Percentiles rank a stretch among this genome's conserved stretches.
Evolutionary conservation across 1,284 basidiomycete species (phyloP).

Genomic region (Melampsora abietis-canadensis): DNA sequence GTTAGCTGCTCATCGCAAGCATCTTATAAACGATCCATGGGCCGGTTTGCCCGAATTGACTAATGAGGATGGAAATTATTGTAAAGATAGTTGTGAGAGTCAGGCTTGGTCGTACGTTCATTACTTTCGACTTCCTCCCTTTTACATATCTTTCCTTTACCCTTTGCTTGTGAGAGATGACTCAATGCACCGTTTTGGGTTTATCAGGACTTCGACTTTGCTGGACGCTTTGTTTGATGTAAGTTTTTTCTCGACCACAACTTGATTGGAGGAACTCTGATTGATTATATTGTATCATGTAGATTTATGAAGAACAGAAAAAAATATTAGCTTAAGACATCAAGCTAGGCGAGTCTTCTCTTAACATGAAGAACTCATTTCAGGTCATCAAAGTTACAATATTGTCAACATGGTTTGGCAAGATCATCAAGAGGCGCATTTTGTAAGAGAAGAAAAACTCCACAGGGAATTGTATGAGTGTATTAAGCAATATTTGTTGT

Average conservation of each 20-base stretch:
- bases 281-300: not conserved
- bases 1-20: constrained; percentile 66
- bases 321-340: too few relatives aligned
- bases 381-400: not conserved
- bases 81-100: constrained; percentile 79
- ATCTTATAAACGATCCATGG: constrained; percentile 79
- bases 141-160: not conserved
- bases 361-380: not conserved
- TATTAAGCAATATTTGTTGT: too few relatives aligned
- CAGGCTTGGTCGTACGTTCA: constrained; percentile 59
- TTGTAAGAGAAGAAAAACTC: too few relatives aligned
- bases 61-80: constrained; percentile 64
- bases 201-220: constrained; percentile 17
- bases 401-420: not conserved
- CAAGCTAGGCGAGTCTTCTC: too few relatives aligned
- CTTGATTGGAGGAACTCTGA: not conserved
- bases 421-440: too few relatives aligned
- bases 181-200: not conserved
- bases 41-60: constrained; percentile 79
- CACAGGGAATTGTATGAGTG: too few relatives aligned
- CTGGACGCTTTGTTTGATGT: constrained; percentile 35
- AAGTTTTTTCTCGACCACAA: not conserved
- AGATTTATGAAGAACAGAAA: constrained; percentile 1
- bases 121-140: not conserved
- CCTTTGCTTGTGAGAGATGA: not conserved